Evolutionary conservation across 2,329 filamentous ascomycete species (phyloP).

Genomic region (Pseudogymnoascus sp.): DNA sequence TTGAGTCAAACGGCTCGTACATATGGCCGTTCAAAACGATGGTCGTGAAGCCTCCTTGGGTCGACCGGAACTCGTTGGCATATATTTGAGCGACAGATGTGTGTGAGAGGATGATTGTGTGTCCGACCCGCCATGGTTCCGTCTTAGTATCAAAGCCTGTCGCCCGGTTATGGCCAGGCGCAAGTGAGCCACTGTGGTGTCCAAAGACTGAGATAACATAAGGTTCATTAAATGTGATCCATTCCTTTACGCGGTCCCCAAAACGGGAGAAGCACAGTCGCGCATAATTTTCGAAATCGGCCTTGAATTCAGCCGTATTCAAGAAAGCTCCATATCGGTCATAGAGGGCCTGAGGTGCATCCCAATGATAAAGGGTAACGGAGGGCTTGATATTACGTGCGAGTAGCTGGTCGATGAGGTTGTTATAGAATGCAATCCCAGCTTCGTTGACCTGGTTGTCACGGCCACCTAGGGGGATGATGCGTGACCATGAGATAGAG

Average conservation of each 20-base stretch:
- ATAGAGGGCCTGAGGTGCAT: slow-evolving; percentile 31
- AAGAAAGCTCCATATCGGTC: slow-evolving; percentile 35
- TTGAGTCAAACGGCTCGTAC: slow-evolving; percentile 22
- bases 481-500: slow-evolving; percentile 57
- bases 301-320: slow-evolving; percentile 22
- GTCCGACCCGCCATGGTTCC: slow-evolving; percentile 24
- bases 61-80: slow-evolving; percentile 17
- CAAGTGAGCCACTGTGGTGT: slow-evolving; percentile 8
- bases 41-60: slow-evolving; percentile 18
- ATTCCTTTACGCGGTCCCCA: slow-evolving; percentile 31
- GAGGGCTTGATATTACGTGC: slow-evolving; percentile 37
- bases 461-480: slow-evolving; percentile 44
- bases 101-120: slow-evolving; percentile 25
- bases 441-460: slow-evolving; percentile 3
- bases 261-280: slow-evolving; percentile 32
- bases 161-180: slow-evolving; percentile 15
- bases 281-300: slow-evolving; percentile 36
- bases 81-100: slow-evolving; percentile 20
- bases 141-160: slow-evolving; percentile 22
- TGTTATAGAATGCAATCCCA: slow-evolving; percentile 34
- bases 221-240: slow-evolving; percentile 38
- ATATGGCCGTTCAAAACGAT: slow-evolving; percentile 23
- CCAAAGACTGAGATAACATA: slow-evolving; percentile 26
- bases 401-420: slow-evolving; percentile 38
- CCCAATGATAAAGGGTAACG: slow-evolving; percentile 38